Conservation (phyloP, 179 eudicot species). For the Silene vulgaris region DNA sequence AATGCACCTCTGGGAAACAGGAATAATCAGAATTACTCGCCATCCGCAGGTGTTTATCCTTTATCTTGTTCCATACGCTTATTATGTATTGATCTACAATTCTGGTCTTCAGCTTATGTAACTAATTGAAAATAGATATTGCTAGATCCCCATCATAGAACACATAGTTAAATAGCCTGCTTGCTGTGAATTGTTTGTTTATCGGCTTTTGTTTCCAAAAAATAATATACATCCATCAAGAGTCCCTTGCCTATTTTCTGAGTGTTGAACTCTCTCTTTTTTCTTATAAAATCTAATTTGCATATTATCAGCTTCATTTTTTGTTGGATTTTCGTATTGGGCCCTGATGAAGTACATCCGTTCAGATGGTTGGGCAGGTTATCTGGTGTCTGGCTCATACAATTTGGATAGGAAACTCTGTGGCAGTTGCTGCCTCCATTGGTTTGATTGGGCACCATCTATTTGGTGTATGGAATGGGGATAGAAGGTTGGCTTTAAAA, state of each 20-base stretch:
- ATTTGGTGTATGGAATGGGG: constrained; percentile 97
- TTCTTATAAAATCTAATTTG: background rate
- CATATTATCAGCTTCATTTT: background rate
- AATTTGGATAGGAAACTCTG: constrained; percentile 90
- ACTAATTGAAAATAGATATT: background rate
- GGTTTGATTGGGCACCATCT: constrained; percentile 94
- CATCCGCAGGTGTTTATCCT: constrained; percentile 75
- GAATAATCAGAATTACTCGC: constrained; percentile 93
- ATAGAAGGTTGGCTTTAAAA: constrained; percentile 65
- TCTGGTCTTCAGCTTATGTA: background rate
- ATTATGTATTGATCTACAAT: background rate
- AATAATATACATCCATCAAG: background rate
- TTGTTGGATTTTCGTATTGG: background rate
- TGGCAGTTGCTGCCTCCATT: constrained; percentile 82
- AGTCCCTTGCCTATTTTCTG: background rate
- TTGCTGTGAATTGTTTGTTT: background rate
- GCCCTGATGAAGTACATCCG: constrained; percentile 12
- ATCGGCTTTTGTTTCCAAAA: background rate
- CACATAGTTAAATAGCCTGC: background rate
- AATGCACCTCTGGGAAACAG: constrained; percentile 99
- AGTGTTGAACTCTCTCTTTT: background rate
- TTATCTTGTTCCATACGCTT: background rate
- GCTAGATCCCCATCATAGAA: background rate
- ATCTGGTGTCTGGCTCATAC: constrained; percentile 98
- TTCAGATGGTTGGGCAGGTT: constrained; percentile 94